Evolutionary conservation across 2,329 filamentous ascomycete species (phyloP).

Genomic region (Amauroascus verrucosus): DNA sequence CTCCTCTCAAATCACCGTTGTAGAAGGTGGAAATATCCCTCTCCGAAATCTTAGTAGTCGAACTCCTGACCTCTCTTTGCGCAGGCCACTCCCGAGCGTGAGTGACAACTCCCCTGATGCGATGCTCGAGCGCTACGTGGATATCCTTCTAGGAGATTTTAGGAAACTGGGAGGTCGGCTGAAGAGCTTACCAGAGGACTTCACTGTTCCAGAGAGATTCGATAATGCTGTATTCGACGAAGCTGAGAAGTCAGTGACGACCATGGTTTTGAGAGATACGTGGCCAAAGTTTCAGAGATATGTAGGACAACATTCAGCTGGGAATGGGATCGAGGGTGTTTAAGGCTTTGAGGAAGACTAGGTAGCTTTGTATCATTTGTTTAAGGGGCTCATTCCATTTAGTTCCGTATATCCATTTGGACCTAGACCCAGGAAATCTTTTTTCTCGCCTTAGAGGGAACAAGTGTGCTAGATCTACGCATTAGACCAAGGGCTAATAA

Average conservation of each 20-base stretch:
- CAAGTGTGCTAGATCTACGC: too few relatives aligned
- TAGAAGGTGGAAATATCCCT: neutral
- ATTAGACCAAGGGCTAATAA: too few relatives aligned
- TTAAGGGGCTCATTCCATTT: too few relatives aligned
- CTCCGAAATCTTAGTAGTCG: neutral
- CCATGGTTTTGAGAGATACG: conserved; percentile 53
- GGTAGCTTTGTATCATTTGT: neutral
- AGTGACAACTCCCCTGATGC: neutral
- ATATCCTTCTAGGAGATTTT: neutral
- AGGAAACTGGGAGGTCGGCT: neutral
- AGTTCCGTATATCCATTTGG: too few relatives aligned
- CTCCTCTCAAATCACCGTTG: neutral
- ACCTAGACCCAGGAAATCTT: too few relatives aligned
- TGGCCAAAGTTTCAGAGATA: conserved; percentile 47
- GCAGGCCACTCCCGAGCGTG: neutral
- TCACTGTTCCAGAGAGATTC: neutral
- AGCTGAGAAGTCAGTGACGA: conserved; percentile 47
- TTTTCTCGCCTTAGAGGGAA: too few relatives aligned
- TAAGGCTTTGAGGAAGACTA: neutral
- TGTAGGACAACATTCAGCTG: neutral
- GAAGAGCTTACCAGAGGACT: neutral
- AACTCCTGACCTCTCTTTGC: neutral
- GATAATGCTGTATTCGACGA: conserved; percentile 43
- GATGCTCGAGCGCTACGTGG: neutral
- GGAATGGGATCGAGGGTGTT: neutral